Base-by-base conservation (phyloP, 805 yeast genomes). In the Ascoidea tarda region DNA sequence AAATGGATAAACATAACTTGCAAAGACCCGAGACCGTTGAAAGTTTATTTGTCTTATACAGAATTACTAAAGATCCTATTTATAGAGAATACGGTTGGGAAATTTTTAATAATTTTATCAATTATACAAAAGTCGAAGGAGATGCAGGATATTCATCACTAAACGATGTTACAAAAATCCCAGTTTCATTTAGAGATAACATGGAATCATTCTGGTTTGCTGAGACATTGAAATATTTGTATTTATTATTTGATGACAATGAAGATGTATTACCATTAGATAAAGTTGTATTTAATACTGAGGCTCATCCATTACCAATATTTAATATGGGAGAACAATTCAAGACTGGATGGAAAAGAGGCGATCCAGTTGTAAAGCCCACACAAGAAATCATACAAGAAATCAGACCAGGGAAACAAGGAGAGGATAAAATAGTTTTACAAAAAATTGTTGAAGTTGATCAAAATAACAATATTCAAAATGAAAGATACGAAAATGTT, bases 1-100 rank as follows among this genome's bases (percentile, higher is more conserved):
- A 80, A 6, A 64, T 68, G 14, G 97, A 90, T 65, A 76, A 73
- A 51, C 96, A 90, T 66, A 88, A 88, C 65, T 70, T 90, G 56
- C 97, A 89, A 69, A 75, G 96, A 59, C 96, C 96, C 1, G 97
- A 90, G 66, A 87, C 96, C 2, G 95, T 89, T 1, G 97, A 90
- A 67, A 82, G 95, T 1, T 70, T 90, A 47, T 90, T 83, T 71
- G 76, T 84, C 58, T 69, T 90, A 57, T 90, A 82, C 69, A 79
- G 89, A 59, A 71, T 88, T 58, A 86, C 96, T 1, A 82, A 83
- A 32, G 93, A 89, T 62, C 78, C 77, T 44, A 83, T 83, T 61
- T 89, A 87, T 65, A 77, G 96, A 60, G 76, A 81, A 62, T 88
- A 95, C 89, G 96, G 96, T 6, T 85, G 84, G 75, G 87, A 85